These are phyloP conservation scores for Datisca glomerata DNA, from an alignment of 306 rosid genomes.

Conservation along the genomic window DNA sequence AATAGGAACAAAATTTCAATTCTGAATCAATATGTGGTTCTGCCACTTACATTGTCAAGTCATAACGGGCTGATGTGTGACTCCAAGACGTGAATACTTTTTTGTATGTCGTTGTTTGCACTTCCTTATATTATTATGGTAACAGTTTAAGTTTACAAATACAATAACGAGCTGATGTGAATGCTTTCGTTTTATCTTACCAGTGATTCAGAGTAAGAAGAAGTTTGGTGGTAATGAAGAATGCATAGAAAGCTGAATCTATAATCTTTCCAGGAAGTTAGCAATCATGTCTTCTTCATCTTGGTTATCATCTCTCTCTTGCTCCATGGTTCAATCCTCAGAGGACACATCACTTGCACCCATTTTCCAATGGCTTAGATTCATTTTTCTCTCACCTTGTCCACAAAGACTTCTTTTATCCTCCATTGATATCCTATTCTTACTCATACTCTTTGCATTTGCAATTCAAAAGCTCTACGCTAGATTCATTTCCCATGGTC, in stretches of 20 bases:
- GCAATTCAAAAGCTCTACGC: constrained; percentile 42
- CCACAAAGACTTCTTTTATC: constrained; percentile 71
- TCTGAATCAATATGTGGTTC: no score
- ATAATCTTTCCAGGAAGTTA: background rate
- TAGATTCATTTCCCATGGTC: constrained; percentile 24
- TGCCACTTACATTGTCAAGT: no score
- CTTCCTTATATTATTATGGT: no score
- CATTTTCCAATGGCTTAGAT: constrained; percentile 47
- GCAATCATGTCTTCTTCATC: constrained; percentile 28
- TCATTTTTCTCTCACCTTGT: constrained; percentile 71
- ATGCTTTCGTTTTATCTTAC: no score
- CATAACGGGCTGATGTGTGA: no score
- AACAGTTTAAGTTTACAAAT: no score
- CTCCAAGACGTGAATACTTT: no score
- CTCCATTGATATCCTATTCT: constrained; percentile 30
- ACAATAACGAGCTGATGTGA: no score
- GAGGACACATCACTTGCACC: constrained; percentile 21
- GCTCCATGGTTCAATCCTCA: constrained; percentile 28
- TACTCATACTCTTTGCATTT: constrained; percentile 34
- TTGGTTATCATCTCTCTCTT: constrained; percentile 50
- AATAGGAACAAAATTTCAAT: no score
- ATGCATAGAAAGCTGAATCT: background rate
- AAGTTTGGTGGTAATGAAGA: constrained; percentile 1
- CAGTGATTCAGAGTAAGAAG: constrained; percentile 5
- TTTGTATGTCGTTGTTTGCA: no score